These are phyloP conservation scores for Aristolochia contorta DNA, from an alignment of 164 flowering plant species.

Conservation along the genomic window DNA sequence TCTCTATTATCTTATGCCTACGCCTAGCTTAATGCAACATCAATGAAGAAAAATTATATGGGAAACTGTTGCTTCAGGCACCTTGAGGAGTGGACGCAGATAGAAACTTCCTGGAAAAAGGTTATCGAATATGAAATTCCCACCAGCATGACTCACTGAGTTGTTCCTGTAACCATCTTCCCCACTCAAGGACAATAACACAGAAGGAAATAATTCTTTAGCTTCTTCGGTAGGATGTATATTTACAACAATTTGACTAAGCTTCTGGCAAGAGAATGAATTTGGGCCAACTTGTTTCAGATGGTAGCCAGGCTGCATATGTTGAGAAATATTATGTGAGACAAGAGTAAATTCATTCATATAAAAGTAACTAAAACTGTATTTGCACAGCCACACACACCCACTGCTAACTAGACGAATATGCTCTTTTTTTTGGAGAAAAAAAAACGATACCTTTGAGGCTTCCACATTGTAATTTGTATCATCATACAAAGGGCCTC, in stretches of 20 bases:
- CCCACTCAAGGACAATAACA: conserved; percentile 84
- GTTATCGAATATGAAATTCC: conserved; percentile 58
- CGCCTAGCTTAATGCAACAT: not conserved
- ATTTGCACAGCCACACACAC: too few species aligned
- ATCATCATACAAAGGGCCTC: conserved; percentile 89
- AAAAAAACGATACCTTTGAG: conserved; percentile 47
- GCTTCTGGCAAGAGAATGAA: conserved; percentile 92
- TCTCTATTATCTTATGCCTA: not conserved
- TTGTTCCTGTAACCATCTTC: conserved; percentile 96
- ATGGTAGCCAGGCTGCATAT: conserved; percentile 85
- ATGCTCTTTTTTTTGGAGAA: not conserved
- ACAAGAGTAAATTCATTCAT: not conserved
- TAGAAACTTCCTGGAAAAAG: conserved; percentile 94
- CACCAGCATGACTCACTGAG: conserved; percentile 67
- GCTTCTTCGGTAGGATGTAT: conserved; percentile 51
- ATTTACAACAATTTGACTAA: conserved; percentile 69
- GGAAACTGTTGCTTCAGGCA: conserved; percentile 10
- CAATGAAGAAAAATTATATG: not conserved
- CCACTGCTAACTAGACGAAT: not conserved
- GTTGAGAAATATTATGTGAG: conserved; percentile 2
- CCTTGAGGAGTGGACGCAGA: conserved; percentile 94
- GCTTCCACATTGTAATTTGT: conserved; percentile 60
- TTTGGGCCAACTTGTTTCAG: conserved; percentile 56
- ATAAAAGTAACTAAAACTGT: too few species aligned
- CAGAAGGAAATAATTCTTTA: conserved; percentile 66